phyloP scores from a whole-genome alignment of 345 rosid genomes.

The Sisymbrium irio region DNA sequence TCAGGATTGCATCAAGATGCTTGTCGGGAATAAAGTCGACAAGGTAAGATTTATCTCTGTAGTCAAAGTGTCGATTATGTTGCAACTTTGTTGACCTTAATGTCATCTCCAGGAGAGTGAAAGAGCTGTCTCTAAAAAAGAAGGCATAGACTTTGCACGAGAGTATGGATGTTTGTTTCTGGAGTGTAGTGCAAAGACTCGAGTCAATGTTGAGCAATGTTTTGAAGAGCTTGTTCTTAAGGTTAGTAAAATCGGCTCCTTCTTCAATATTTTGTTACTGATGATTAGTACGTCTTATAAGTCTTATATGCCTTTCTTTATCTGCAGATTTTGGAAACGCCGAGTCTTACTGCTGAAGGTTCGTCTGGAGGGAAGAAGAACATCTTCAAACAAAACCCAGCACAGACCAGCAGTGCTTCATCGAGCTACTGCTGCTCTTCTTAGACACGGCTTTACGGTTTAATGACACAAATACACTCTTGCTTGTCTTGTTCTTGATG shows the following conservation, averaged over 20 bases:
- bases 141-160: too few species aligned
- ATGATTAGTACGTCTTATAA: neutral
- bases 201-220: too few species aligned
- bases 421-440: slow-evolving; percentile 61
- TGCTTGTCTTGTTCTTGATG: slow-evolving; percentile 18
- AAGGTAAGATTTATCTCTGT: too few species aligned
- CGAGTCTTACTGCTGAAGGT: too few species aligned
- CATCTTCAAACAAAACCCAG: too few species aligned
- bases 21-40: slow-evolving; percentile 97
- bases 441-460: slow-evolving; percentile 21
- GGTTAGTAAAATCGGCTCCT: neutral
- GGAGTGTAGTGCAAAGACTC: too few species aligned
- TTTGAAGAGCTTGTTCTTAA: too few species aligned
- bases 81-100: neutral
- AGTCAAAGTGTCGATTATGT: neutral
- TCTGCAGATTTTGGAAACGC: slow-evolving; percentile 81
- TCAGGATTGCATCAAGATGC: slow-evolving; percentile 95
- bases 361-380: too few species aligned
- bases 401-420: slow-evolving; percentile 33
- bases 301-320: neutral
- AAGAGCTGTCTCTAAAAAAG: slow-evolving; percentile 85
- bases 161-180: too few species aligned
- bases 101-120: slow-evolving; percentile 70
- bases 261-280: neutral
- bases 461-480: slow-evolving; percentile 17